A percentile compares a stretch with the other conserved stretches of the same genome.
Evolutionary conservation across 2,329 filamentous ascomycete species (phyloP).

Genomic region (Aureobasidium sp.): DNA sequence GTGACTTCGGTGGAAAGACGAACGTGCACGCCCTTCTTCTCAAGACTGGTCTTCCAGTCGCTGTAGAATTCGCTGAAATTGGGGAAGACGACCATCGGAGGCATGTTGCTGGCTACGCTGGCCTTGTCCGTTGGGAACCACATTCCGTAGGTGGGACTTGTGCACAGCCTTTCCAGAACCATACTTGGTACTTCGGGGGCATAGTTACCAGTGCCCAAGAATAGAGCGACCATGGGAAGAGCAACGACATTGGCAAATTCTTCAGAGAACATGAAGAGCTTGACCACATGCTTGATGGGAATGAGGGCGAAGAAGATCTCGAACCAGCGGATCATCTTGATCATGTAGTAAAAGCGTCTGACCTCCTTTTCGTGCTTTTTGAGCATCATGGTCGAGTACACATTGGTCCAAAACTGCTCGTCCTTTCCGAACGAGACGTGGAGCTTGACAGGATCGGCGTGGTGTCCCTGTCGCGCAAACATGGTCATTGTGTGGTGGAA

Average conservation of each 20-base stretch:
- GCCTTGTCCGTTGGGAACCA: constrained; percentile 48
- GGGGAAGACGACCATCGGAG: constrained; percentile 56
- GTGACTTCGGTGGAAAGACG: constrained; percentile 52
- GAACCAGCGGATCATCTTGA: constrained; percentile 53
- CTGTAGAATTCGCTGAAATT: constrained; percentile 56
- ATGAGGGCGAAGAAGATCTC: constrained; percentile 54
- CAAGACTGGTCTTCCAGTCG: constrained; percentile 50
- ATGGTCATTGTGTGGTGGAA: constrained; percentile 63
- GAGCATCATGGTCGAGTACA: constrained; percentile 54
- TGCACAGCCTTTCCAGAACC: constrained; percentile 50
- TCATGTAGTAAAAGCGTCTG: constrained; percentile 46
- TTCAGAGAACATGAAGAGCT: constrained; percentile 60
- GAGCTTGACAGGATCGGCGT: constrained; percentile 51
- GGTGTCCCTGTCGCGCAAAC: constrained; percentile 51
- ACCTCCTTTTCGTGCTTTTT: constrained; percentile 51
- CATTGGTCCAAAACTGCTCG: constrained; percentile 59
- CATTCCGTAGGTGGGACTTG: constrained; percentile 52
- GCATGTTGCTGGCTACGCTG: constrained; percentile 45
- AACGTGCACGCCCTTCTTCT: constrained; percentile 50
- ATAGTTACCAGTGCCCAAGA: constrained; percentile 68
- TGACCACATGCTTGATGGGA: constrained; percentile 58
- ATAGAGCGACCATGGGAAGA: constrained; percentile 64
- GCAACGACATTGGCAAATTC: constrained; percentile 67
- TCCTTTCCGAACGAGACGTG: constrained; percentile 60
- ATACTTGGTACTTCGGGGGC: constrained; percentile 64